phyloP scores from a whole-genome alignment of 345 rosid genomes.

The Salix viminalis region DNA sequence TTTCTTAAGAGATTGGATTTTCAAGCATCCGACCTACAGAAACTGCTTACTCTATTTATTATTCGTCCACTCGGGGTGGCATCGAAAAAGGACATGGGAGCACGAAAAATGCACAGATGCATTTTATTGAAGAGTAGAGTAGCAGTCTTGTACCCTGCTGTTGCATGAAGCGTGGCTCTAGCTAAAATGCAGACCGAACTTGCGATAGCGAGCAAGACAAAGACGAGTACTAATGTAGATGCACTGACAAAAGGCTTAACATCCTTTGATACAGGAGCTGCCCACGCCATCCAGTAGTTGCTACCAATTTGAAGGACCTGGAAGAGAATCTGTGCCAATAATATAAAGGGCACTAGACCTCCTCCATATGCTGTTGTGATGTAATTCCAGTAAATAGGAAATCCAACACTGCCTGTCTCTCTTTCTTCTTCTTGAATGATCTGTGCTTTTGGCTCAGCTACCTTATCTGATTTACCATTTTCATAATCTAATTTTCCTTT shows the following conservation, averaged over 20 bases:
- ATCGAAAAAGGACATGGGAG: constrained; percentile 83
- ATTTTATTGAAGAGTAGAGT: constrained; percentile 61
- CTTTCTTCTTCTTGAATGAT: constrained; percentile 80
- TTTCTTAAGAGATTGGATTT: background rate
- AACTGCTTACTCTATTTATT: constrained; percentile 50
- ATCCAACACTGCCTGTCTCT: constrained; percentile 71
- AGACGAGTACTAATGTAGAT: constrained; percentile 49
- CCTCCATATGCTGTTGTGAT: constrained; percentile 66
- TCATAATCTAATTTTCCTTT: constrained; percentile 30
- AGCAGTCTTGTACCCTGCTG: constrained; percentile 65
- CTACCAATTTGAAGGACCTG: constrained; percentile 72
- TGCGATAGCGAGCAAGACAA: constrained; percentile 48
- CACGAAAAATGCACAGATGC: constrained; percentile 60
- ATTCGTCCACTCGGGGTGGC: constrained; percentile 80
- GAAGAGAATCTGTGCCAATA: constrained; percentile 57
- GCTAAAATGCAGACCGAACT: constrained; percentile 55
- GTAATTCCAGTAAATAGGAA: constrained; percentile 59
- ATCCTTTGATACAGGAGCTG: constrained; percentile 55
- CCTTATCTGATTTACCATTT: constrained; percentile 36
- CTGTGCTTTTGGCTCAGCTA: constrained; percentile 44
- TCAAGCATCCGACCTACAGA: background rate
- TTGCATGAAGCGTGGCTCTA: constrained; percentile 49
- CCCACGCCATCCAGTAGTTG: constrained; percentile 92
- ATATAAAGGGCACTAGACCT: constrained; percentile 63
- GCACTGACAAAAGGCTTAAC: constrained; percentile 45